Evolutionary conservation across 2,329 filamentous ascomycete species (phyloP), one percentile per base, ranked within the genome.

Genomic region (Pseudonectria buxi): DNA sequence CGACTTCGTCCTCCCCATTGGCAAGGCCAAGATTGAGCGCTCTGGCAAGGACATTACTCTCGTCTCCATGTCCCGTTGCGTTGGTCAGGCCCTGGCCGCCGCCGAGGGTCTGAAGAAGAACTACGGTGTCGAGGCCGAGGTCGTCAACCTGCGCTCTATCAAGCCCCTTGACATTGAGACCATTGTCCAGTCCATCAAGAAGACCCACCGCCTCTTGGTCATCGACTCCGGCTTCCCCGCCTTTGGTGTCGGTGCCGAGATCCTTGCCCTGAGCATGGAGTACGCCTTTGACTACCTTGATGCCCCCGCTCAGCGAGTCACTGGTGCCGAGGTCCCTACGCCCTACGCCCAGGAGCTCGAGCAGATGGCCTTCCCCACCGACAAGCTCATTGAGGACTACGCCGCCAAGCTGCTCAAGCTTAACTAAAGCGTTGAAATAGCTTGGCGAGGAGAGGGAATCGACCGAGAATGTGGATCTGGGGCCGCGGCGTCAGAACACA

Each of bases 11-110:
- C 68, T 98, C 53, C 92, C 92, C 50, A 88, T 98, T 62, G 92
- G 92, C 64, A 98, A 98, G 76, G 92, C 92, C 67, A 98, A 98
- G 81, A 86, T 98, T 59, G 92, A 98, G 75, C 89, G 92, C 56
- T 72, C 81, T 43, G 92, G 92, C 65, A 95, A 90, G 71, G 92
- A 98, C 63, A 70, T 98, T 51, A 98, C 92, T 58, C 86, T 98
- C 45, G 90, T 98, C 46, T 83, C 89, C 33, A 76, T 95, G 43
- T 96, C 92, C 49, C 88, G 92, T 62, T 95, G 86, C 63, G 92
- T 98, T 46, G 92, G 92, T 47, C 90, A 94, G 69, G 84, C 85
- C 47, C 76, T 98, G 40, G 71, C 80, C 33, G 92, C 90, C 37
- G 92, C 92, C 49, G 86, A 95, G 67, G 76, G 82, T 60, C 77